Conservation (phyloP, 306 rosid species). For the Castanospermum australe region DNA sequence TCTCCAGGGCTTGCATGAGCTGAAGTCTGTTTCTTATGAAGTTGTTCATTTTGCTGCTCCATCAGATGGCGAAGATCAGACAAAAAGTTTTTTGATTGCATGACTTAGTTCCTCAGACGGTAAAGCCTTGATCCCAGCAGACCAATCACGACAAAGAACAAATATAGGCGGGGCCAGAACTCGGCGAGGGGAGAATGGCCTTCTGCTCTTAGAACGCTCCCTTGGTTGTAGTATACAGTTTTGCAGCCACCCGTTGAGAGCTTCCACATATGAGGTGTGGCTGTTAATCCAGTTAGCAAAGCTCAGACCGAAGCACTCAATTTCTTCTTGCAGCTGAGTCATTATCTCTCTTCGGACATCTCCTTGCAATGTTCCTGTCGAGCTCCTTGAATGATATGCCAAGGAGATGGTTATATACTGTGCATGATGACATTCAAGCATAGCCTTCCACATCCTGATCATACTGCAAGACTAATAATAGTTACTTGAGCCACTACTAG, state of each 20-base stretch:
- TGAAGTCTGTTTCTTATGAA: conserved; percentile 49
- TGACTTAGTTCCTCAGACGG: conserved; percentile 72
- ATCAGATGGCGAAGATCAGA: conserved; percentile 52
- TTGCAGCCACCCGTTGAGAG: conserved; percentile 87
- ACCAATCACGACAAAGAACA: conserved; percentile 84
- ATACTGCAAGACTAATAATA: conserved; percentile 50
- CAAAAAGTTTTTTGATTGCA: conserved; percentile 65
- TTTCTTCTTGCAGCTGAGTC: conserved; percentile 66
- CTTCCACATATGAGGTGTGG: conserved; percentile 78
- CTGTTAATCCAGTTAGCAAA: conserved; percentile 95
- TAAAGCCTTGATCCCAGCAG: conserved; percentile 63
- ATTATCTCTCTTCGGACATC: conserved; percentile 53
- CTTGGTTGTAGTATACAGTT: conserved; percentile 68
- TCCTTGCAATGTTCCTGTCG: conserved; percentile 57
- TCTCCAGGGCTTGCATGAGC: conserved; percentile 41
- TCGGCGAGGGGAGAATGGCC: conserved; percentile 88
- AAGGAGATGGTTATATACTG: conserved; percentile 95
- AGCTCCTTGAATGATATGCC: conserved; percentile 81
- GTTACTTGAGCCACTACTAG: background rate
- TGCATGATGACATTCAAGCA: conserved; percentile 97
- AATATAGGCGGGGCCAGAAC: conserved; percentile 83
- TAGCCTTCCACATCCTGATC: conserved; percentile 94
- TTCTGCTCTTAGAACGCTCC: conserved; percentile 70
- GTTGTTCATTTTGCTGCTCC: conserved; percentile 49
- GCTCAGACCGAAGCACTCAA: conserved; percentile 86